phyloP scores from a whole-genome alignment of 768 basidiomycete genomes.

The Dacryopinax primogenitus region DNA sequence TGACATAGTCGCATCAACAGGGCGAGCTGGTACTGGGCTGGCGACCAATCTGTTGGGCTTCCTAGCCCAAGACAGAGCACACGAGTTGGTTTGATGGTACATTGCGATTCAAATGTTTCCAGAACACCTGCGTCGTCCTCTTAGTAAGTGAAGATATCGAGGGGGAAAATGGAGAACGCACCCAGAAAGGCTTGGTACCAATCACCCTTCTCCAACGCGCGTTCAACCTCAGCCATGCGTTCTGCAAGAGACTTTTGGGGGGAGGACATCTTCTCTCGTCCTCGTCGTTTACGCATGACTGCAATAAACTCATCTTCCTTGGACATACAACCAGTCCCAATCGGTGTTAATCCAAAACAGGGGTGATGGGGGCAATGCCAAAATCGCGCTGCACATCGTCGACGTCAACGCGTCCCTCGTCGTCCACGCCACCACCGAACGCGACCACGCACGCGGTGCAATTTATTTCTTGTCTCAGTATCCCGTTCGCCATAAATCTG shows the following conservation, averaged over 20 bases:
- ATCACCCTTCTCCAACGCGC: not conserved
- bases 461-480: not conserved
- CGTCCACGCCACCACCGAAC: not conserved
- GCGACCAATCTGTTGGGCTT: conserved; percentile 49
- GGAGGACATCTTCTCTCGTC: not conserved
- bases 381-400: not conserved
- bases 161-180: not conserved
- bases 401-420: conserved; percentile 5
- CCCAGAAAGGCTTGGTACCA: not conserved
- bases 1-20: conserved; percentile 47
- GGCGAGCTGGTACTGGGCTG: conserved; percentile 54
- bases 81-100: not conserved
- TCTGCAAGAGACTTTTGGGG: not conserved
- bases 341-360: not conserved
- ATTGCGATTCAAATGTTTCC: not conserved
- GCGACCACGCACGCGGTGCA: not conserved
- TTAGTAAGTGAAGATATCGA: not conserved
- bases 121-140: not conserved
- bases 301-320: not conserved
- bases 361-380: not conserved
- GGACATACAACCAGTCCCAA: not conserved
- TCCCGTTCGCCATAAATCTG: not conserved
- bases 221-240: not conserved
- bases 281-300: not conserved
- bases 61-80: conserved; percentile 63